Evolutionary conservation across 352 stramenopile genomes (phyloP).

Genomic region (Phytopythium litorale): DNA sequence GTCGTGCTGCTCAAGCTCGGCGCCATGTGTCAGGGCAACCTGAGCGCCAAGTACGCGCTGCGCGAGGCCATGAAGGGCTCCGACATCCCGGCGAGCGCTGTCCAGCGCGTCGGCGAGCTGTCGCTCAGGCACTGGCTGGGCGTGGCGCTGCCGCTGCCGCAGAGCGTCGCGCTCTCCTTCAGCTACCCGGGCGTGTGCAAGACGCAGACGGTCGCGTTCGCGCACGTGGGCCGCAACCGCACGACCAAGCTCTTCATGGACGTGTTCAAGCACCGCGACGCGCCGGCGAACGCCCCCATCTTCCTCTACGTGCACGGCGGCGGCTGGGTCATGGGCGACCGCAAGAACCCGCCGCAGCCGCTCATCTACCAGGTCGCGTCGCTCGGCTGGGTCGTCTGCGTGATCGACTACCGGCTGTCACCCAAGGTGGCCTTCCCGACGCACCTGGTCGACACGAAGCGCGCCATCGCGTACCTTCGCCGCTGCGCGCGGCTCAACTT

Average conservation of each 20-base stretch:
- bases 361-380: slow-evolving; percentile 59
- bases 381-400: slow-evolving; percentile 65
- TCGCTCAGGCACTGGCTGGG: slow-evolving; percentile 46
- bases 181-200: slow-evolving; percentile 49
- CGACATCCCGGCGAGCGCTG: slow-evolving; percentile 22
- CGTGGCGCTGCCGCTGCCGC: slow-evolving; percentile 55
- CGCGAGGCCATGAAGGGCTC: slow-evolving; percentile 31
- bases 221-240: slow-evolving; percentile 57
- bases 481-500: slow-evolving; percentile 36
- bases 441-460: slow-evolving; percentile 69
- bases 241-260: slow-evolving; percentile 67
- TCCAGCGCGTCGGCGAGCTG: slow-evolving; percentile 42
- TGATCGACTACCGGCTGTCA: slow-evolving; percentile 73
- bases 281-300: slow-evolving; percentile 56
- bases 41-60: slow-evolving; percentile 40
- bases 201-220: slow-evolving; percentile 53
- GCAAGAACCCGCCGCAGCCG: slow-evolving; percentile 36
- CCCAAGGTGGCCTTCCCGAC: slow-evolving; percentile 63
- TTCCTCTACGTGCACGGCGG: slow-evolving; percentile 78
- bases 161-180: slow-evolving; percentile 41
- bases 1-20: slow-evolving; percentile 43
- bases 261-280: slow-evolving; percentile 57
- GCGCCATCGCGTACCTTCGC: slow-evolving; percentile 64
- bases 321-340: slow-evolving; percentile 65
- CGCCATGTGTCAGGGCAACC: slow-evolving; percentile 40